Evolutionary conservation across 257 asterid species (phyloP).

Genomic region (Ilex asprella): DNA sequence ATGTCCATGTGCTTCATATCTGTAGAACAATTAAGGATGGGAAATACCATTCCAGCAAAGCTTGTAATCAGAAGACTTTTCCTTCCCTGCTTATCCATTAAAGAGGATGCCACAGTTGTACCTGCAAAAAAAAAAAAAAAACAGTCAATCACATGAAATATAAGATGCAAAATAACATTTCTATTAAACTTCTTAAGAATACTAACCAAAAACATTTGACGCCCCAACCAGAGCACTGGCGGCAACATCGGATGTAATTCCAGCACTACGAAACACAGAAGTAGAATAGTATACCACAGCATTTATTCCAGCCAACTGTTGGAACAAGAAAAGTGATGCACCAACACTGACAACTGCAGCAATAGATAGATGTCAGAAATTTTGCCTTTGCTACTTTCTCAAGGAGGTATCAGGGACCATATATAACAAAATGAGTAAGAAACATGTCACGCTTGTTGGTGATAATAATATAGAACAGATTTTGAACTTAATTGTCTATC

Average conservation of each 20-base stretch:
- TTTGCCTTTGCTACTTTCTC: too few relatives aligned
- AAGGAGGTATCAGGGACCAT: not conserved
- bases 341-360: slow-evolving; percentile 93
- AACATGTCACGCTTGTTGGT: not conserved
- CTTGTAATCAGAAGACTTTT: slow-evolving; percentile 87
- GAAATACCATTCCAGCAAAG: slow-evolving; percentile 87
- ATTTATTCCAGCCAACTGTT: slow-evolving; percentile 95
- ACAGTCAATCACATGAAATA: not conserved
- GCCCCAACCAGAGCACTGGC: slow-evolving; percentile 98
- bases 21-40: not conserved
- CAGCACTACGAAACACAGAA: slow-evolving; percentile 89
- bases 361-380: not conserved
- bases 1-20: not conserved
- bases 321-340: slow-evolving; percentile 76
- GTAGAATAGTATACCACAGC: slow-evolving; percentile 92
- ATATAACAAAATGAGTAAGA: not conserved
- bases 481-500: not conserved
- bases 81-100: slow-evolving; percentile 96
- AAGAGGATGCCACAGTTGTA: slow-evolving; percentile 75
- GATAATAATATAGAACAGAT: not conserved
- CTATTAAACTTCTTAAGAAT: slow-evolving; percentile 4
- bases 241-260: slow-evolving; percentile 86
- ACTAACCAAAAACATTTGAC: slow-evolving; percentile 86
- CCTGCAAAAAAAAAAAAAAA: slow-evolving; percentile 30
- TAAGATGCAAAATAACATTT: not conserved